These are phyloP conservation scores for Penicillium paneum DNA, from an alignment of 2,329 filamentous ascomycete species.

Conservation along the genomic window DNA sequence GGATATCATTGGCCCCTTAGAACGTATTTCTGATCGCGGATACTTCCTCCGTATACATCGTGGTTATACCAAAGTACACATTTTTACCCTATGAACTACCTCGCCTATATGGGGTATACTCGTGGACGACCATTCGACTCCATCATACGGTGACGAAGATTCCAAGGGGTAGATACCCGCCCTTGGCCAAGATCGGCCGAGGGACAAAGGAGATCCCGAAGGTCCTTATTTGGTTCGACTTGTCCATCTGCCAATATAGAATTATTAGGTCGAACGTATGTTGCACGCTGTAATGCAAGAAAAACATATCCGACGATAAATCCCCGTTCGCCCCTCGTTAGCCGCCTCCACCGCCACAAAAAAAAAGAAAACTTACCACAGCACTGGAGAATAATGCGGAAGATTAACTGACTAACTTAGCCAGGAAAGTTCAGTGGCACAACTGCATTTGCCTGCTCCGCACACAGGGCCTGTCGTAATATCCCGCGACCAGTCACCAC, in stretches of 20 bases:
- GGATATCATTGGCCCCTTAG: conserved; percentile 12
- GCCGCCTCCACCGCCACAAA: conserved; percentile 9
- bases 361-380: not conserved
- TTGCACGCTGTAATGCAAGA: not conserved
- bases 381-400: not conserved
- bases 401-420: no score
- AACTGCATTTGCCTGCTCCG: conserved; percentile 3
- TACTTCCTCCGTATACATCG: no score
- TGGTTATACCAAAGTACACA: not conserved
- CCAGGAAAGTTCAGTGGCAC: conserved; percentile 2
- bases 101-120: no score
- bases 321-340: not conserved
- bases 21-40: not conserved
- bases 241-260: not conserved
- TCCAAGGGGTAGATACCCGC: conserved; percentile 1
- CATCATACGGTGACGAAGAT: not conserved
- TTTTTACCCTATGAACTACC: no score
- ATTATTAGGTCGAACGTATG: no score
- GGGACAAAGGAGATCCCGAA: not conserved
- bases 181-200: conserved; percentile 5
- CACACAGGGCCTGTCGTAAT: conserved; percentile 5
- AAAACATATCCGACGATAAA: not conserved
- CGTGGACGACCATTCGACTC: no score
- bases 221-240: not conserved
- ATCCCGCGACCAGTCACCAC: conserved; percentile 8